Base-by-base conservation (phyloP, 2,329 filamentous ascomycete species). In the Thielaviopsis ethacetica region DNA sequence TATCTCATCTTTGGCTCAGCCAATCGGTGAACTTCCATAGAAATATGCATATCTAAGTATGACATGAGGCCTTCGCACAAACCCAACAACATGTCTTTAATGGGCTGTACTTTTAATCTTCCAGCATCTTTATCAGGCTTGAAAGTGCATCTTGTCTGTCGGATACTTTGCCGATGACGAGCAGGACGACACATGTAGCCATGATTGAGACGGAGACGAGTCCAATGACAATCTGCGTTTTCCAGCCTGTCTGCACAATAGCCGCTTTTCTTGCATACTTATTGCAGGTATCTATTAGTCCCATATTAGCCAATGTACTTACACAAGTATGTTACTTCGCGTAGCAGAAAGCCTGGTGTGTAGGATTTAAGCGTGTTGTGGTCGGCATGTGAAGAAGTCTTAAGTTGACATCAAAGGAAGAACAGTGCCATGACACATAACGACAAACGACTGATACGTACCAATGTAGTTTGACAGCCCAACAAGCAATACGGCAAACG, bases 181-280 rank as follows among this genome's bases (percentile, higher is more conserved):
- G 68, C 3, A 88, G 74, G 12, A 86, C 70, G 0, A 86, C 69
- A 65, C 84, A 86, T 9, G 84, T 81, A 7, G 76, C 82, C 27
- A 87, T 73, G 62, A 88, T 88, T 41, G 75, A 76, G 9, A 78
- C 66, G 2, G 84, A 79, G 27, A 87, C 76, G 3, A 81, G 70
- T 1, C 75, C 79, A 65, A 88, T 79, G 24, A 85, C 73, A 50
- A 84, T 70, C 68, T 97, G 91, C 44, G 93, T 97, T 71, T 89
- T 91, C 86, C 88, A 93, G 1, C 93, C 93, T 30, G 83, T 86
- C 73, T 98, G 93, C 47, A 98, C 93, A 63, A 97, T 78, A 0
- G 93, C 93, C 26, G 79, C 78, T 64, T 84, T 82, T 47, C 80
- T 77, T 65, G 86, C 86, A 69, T 95, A 98, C 68, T 88, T 85